Conservation (phyloP, 208 protist genomes). For the Leishmania braziliensis region DNA sequence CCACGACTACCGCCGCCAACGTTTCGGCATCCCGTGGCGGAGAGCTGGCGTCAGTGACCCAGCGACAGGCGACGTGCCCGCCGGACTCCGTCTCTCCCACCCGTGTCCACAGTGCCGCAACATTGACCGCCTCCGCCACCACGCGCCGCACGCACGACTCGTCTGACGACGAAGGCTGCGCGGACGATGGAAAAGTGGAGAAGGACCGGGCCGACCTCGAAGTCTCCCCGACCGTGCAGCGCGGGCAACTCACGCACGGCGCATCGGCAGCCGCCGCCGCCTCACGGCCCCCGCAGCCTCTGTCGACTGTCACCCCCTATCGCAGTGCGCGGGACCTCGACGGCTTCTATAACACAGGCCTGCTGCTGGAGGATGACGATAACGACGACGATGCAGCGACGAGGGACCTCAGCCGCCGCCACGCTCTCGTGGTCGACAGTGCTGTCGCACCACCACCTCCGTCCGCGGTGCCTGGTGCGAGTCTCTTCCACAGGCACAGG, state of each 20-base stretch:
- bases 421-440: background rate
- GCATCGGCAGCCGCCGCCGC: background rate
- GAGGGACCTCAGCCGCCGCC: background rate
- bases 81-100: constrained; percentile 20
- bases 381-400: constrained; percentile 7
- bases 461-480: background rate
- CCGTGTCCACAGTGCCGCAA: constrained; percentile 3
- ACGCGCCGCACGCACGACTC: background rate
- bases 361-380: constrained; percentile 17
- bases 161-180: background rate
- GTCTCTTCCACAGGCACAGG: background rate
- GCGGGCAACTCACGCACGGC: no score
- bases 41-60: background rate
- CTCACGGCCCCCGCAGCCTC: background rate
- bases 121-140: constrained; percentile 3
- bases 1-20: background rate
- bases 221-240: background rate
- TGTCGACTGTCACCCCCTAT: background rate
- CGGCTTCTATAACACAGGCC: constrained; percentile 26
- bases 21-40: background rate
- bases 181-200: background rate
- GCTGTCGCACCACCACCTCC: no score
- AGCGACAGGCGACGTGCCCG: constrained; percentile 17
- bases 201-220: background rate
- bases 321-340: constrained; percentile 8